These are phyloP conservation scores for Rhizophagus sp. DNA, from an alignment of 192 early-diverging fungal genomes.

Conservation along the genomic window DNA sequence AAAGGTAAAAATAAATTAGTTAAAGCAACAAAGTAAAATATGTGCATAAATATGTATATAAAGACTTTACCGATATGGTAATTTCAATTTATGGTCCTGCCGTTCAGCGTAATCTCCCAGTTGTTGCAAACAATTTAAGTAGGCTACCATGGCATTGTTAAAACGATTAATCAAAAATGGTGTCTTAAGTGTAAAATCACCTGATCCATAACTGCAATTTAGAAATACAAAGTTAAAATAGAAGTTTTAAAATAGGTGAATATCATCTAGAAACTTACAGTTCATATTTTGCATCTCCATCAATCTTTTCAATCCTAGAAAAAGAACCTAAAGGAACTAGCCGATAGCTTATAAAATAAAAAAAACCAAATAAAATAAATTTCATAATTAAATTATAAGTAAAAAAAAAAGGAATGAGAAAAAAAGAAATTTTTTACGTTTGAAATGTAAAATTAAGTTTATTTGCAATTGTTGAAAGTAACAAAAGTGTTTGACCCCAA, in stretches of 20 bases:
- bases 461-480: constrained; percentile 85
- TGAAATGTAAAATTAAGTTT: constrained; percentile 83
- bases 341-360: constrained; percentile 56
- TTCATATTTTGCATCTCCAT: constrained; percentile 76
- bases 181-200: constrained; percentile 73
- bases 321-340: constrained; percentile 91
- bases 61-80: constrained; percentile 74
- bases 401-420: background rate
- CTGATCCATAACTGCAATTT: constrained; percentile 72
- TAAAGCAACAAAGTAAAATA: background rate
- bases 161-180: constrained; percentile 85
- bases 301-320: constrained; percentile 85
- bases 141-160: constrained; percentile 86
- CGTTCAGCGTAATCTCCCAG: constrained; percentile 79
- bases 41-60: no score
- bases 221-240: background rate
- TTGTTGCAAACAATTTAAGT: constrained; percentile 88
- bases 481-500: constrained; percentile 85
- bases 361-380: no score
- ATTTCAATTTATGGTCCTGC: constrained; percentile 68
- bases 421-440: constrained; percentile 43
- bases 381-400: background rate
- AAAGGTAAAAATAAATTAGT: background rate
- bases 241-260: background rate
- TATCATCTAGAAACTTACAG: constrained; percentile 52